Evolutionary conservation across 2,329 filamentous ascomycete genomes (phyloP).

Genomic region (Onygenales sp.): DNA sequence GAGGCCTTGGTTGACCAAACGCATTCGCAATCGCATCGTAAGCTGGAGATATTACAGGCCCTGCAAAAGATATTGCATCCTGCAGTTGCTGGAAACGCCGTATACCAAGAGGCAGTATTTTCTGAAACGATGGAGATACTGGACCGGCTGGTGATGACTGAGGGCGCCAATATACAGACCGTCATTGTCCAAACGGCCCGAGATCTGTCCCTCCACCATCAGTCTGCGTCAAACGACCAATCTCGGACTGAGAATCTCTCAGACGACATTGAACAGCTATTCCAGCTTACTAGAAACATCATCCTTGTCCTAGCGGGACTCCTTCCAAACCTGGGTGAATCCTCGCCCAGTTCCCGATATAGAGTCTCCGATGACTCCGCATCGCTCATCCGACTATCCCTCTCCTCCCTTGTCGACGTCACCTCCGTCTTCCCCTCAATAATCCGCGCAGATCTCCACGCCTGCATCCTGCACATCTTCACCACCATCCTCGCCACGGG

Average conservation of each 20-base stretch:
- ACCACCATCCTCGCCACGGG: constrained; percentile 83
- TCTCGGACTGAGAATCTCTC: constrained; percentile 68
- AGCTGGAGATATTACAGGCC: constrained; percentile 77
- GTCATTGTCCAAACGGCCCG: constrained; percentile 92
- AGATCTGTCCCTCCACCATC: constrained; percentile 81
- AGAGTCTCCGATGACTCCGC: constrained; percentile 82
- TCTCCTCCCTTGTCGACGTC: constrained; percentile 85
- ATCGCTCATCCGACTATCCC: constrained; percentile 64
- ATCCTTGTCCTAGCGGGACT: constrained; percentile 83
- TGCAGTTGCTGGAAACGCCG: constrained; percentile 88
- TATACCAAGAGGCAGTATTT: constrained; percentile 93
- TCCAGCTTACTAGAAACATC: constrained; percentile 92
- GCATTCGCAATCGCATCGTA: constrained; percentile 61
- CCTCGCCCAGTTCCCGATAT: constrained; percentile 56
- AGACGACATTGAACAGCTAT: constrained; percentile 95
- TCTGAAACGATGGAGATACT: constrained; percentile 94
- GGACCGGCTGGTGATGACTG: constrained; percentile 83
- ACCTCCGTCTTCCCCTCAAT: constrained; percentile 93
- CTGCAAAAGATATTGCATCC: constrained; percentile 92
- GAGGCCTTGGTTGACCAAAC: constrained; percentile 84
- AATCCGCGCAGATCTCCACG: constrained; percentile 92
- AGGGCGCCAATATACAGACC: constrained; percentile 76
- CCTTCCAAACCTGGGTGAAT: constrained; percentile 58
- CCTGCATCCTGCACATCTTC: constrained; percentile 95
- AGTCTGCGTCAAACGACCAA: constrained; percentile 65